Evolutionary conservation across 371 early-diverging fungal species (phyloP), one percentile per base, ranked within the genome.

Genomic region (Haplosporangium sp.): DNA sequence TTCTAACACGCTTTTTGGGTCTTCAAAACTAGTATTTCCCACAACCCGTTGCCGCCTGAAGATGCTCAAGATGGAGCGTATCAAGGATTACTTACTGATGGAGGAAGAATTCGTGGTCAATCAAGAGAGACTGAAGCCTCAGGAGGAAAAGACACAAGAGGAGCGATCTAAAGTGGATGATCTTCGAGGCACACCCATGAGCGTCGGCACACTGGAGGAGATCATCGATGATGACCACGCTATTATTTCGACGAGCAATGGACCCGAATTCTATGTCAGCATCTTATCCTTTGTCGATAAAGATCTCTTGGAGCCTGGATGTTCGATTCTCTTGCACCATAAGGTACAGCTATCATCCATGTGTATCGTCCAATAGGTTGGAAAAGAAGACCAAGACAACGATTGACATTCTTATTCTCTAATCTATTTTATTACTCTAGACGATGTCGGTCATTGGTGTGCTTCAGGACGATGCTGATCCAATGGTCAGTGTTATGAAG

Each of bases 181-280:
- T 83, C 84, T 99, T 51, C 93, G 99, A 67, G 99, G 99, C n/a
- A 93, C 95, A 42, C 99, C 99, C n/a, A 97, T 99, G 95, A 90
- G 92, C 59, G 95, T 99, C 8, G 99, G 99, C 18, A 95, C 95
- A 1, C 87, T 99, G 57, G 99, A 99, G 84, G 99, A 99, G 83
- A 99, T 99, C 71, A 97, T 99, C 82, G 99, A 99, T 82, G 99
- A 99, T 75, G 95, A 99, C 83, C 99, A 99, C 82, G 99, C 99
- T 46, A 99, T 99, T 81, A 96, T 99, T 10, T 96, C 97, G 47
- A 92, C 96, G 12, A 88, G 95, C 37, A 90, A 95, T 23, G 99
- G 99, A 18, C 98, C 99, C 3, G 99, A 99, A 77, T 99, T 96
- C 85, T 99, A 99, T 74, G 99, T 99, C 23, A 92, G 91, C 71